phyloP scores from a whole-genome alignment of 192 early-diverging fungal genomes.

The Geranomyces michiganensis region DNA sequence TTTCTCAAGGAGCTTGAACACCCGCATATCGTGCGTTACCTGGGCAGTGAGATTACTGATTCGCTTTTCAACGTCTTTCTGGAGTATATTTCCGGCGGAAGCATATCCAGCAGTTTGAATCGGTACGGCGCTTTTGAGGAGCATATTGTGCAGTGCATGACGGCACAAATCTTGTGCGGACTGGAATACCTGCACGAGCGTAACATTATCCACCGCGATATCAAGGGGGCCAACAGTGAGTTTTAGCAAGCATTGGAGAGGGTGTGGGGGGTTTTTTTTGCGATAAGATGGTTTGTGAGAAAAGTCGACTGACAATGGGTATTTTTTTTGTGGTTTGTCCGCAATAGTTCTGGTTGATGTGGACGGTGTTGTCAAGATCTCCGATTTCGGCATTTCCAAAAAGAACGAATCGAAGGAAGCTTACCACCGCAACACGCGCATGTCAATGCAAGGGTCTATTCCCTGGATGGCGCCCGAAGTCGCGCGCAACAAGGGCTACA shows the following conservation, averaged over 20 bases:
- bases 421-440: conserved; percentile 56
- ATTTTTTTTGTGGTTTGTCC: not conserved
- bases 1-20: conserved; percentile 75
- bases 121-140: conserved; percentile 91
- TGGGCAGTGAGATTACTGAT: conserved; percentile 76
- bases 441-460: conserved; percentile 89
- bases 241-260: not conserved
- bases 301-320: too few species aligned
- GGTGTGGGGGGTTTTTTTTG: too few species aligned
- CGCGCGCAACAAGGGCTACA: conserved; percentile 75
- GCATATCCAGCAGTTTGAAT: conserved; percentile 73
- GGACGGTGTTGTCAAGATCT: conserved; percentile 92
- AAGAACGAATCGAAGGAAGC: conserved; percentile 58
- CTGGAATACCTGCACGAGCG: conserved; percentile 83
- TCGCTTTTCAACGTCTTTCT: conserved; percentile 88
- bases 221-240: conserved; percentile 93
- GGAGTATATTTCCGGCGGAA: conserved; percentile 96
- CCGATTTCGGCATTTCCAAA: conserved; percentile 96
- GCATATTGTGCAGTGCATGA: conserved; percentile 76
- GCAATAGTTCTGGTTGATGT: conserved; percentile 80
- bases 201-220: conserved; percentile 75
- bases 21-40: conserved; percentile 93
- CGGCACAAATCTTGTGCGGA: conserved; percentile 81
- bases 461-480: conserved; percentile 99
- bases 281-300: too few species aligned